Base-by-base conservation (phyloP, 1,284 basidiomycete species). In the Malassezia dermatis region DNA sequence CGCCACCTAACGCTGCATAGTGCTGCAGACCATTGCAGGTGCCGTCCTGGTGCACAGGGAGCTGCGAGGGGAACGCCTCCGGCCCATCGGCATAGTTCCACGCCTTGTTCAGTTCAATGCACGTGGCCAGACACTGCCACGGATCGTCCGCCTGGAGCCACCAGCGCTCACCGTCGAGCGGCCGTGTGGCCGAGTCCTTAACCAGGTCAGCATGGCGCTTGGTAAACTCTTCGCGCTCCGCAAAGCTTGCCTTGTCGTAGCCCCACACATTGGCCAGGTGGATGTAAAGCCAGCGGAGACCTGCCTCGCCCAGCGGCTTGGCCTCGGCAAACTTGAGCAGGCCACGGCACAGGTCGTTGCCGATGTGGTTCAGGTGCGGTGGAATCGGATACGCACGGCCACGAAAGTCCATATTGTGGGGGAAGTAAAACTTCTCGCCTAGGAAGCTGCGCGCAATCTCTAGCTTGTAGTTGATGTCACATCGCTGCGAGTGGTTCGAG, bases 21-120 rank as follows among this genome's bases (percentile, higher is more conserved):
- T 99, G 93, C 77, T 99, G 93, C 65, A 99, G 79, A 43, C 94
- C 93, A 72, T 99, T 99, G 71, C 94, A 99, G 0, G 94, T 96
- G 1, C 93, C 94, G 69, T 98, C 94, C 77, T 98, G 94, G 75
- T 99, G 94, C 7, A 96, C 83, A 0, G 94, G 94, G 15, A 95
- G 79, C n/a, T 78, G 76, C 3, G 84, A 89, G 64, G 81, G 77
- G 77, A 82, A 95, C 23, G 77, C 76, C 31, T 79, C 78, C 0
- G 93, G 90, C 60, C 89, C 81, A 1, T 79, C 79, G 0, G 85
- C 85, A 2, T 72, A 58, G 27, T 66, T 56, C n/a, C 64, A 56
- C 2, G 94, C 93, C 0, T 80, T 80, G 45, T 80, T 80, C 12
- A 98, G 80, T 72, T 98, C 93, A 67, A 85, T 84, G 77, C 90